These are phyloP conservation scores for Penicillium crystallinum DNA, from an alignment of 495 filamentous ascomycete genomes.

Conservation along the genomic window DNA sequence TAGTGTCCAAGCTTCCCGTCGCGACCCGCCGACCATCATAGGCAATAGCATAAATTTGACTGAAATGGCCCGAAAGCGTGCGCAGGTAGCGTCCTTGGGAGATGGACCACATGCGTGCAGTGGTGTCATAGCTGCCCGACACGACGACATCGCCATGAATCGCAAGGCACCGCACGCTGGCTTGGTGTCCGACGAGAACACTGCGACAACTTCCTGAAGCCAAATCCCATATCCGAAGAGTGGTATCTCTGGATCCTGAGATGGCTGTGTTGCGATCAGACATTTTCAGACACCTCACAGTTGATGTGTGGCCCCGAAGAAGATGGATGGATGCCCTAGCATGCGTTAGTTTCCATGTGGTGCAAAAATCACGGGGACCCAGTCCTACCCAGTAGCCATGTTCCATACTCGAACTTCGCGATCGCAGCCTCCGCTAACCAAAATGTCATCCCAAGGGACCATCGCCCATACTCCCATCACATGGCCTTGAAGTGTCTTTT, in stretches of 20 bases:
- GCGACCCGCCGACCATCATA: slow-evolving; percentile 91
- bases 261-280: slow-evolving; percentile 88
- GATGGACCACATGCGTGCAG: slow-evolving; percentile 95
- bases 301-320: slow-evolving; percentile 90
- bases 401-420: slow-evolving; percentile 97
- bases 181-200: slow-evolving; percentile 92
- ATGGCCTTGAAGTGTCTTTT: slow-evolving; percentile 87
- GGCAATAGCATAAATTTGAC: slow-evolving; percentile 97
- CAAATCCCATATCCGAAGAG: slow-evolving; percentile 92
- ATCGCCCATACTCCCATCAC: slow-evolving; percentile 99
- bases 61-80: slow-evolving; percentile 92
- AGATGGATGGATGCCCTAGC: slow-evolving; percentile 67
- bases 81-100: slow-evolving; percentile 85
- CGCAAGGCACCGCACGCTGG: slow-evolving; percentile 91
- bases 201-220: slow-evolving; percentile 78
- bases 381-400: slow-evolving; percentile 81
- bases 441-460: slow-evolving; percentile 94
- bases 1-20: slow-evolving; percentile 96
- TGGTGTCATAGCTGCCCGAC: slow-evolving; percentile 95
- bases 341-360: slow-evolving; percentile 2
- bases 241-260: slow-evolving; percentile 93
- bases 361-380: neutral
- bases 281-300: slow-evolving; percentile 97
- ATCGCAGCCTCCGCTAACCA: slow-evolving; percentile 96
- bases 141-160: slow-evolving; percentile 95